These are phyloP conservation scores for Leucoagaricus sp. DNA, from an alignment of 1,284 basidiomycete genomes.

Conservation along the genomic window DNA sequence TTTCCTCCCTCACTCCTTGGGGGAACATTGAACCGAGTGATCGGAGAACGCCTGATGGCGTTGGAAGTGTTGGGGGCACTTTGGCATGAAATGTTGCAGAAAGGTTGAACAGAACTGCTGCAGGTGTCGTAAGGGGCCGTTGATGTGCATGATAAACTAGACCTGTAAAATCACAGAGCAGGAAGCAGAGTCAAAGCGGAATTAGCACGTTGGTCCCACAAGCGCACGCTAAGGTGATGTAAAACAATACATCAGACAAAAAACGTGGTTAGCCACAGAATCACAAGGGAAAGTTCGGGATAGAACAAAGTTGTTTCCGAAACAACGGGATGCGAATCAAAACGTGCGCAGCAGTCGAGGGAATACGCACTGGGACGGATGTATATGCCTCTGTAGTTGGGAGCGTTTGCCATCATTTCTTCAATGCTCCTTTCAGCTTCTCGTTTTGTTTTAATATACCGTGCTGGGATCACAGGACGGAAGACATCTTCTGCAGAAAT, in stretches of 20 bases:
- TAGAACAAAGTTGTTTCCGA: not conserved
- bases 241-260: not conserved
- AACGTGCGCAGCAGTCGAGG: not conserved
- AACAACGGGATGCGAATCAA: not conserved
- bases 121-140: constrained; percentile 84
- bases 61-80: constrained; percentile 58
- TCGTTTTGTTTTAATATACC: constrained; percentile 90
- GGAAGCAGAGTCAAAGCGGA: constrained; percentile 15
- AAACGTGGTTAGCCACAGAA: not conserved
- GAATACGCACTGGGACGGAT: constrained; percentile 78
- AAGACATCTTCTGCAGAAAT: constrained; percentile 95
- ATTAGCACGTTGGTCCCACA: constrained; percentile 7
- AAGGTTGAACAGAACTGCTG: constrained; percentile 84
- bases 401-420: constrained; percentile 41
- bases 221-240: not conserved
- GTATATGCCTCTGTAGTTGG: constrained; percentile 68
- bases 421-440: constrained; percentile 81
- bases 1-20: not conserved
- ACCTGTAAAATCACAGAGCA: constrained; percentile 45
- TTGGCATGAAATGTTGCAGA: constrained; percentile 67
- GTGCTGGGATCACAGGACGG: constrained; percentile 80
- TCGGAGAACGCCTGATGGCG: constrained; percentile 61
- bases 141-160: constrained; percentile 95
- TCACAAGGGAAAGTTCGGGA: not conserved
- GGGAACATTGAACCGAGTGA: constrained; percentile 39